Percentiles rank a stretch among this genome's conserved stretches.
Evolutionary conservation across 345 rosid genomes (phyloP).

Genomic region (Eucalyptus erythrocorys): DNA sequence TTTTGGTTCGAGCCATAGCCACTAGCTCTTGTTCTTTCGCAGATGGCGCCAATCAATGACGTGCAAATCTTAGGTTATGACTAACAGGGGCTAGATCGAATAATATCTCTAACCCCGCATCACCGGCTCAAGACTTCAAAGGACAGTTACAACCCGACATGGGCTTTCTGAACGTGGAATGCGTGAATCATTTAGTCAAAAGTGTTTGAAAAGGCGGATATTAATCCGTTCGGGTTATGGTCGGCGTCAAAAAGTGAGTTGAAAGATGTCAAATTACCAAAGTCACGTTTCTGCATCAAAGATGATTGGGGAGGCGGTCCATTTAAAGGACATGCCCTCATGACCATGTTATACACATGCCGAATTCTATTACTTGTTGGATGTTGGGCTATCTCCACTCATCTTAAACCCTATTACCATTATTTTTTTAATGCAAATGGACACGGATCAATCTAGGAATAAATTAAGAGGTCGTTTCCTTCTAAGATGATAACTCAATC

Average conservation of each 20-base stretch:
- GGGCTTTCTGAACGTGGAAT: neutral
- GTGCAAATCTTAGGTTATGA: neutral
- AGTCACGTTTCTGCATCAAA: neutral
- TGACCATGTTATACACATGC: neutral
- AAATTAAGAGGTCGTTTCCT: neutral
- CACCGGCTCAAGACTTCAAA: neutral
- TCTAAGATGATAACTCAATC: neutral
- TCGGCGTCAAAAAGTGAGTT: neutral
- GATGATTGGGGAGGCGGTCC: neutral
- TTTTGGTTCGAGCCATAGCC: neutral
- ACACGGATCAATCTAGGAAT: neutral
- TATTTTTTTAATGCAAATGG: neutral
- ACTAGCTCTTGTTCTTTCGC: neutral
- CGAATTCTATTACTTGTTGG: neutral
- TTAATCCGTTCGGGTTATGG: neutral
- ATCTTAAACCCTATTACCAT: neutral
- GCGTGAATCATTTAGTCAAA: neutral
- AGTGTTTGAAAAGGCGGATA: neutral
- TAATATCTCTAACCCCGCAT: neutral
- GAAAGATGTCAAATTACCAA: neutral
- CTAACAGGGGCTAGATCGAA: neutral
- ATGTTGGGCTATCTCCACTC: neutral
- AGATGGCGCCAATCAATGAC: neutral
- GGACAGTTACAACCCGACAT: neutral
- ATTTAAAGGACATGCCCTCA: neutral